These are phyloP conservation scores for Teratosphaeria epicoccoides DNA, from an alignment of 2,329 filamentous ascomycete species.

Conservation along the genomic window DNA sequence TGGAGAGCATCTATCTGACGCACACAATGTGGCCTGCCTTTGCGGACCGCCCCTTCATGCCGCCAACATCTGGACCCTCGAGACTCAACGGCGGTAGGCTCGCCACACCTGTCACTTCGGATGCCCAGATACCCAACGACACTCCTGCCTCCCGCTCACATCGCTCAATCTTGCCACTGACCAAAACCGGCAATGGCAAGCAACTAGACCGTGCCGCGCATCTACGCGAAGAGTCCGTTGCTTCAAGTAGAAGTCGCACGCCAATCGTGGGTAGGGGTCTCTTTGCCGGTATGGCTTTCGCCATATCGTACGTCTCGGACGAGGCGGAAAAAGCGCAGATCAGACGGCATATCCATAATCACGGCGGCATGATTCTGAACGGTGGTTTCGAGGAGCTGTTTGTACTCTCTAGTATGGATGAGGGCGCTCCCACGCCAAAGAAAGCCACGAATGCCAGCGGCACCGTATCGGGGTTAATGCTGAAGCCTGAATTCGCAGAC, in stretches of 20 bases:
- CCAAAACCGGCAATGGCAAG: slow-evolving; percentile 2
- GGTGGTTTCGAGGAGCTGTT: slow-evolving; percentile 78
- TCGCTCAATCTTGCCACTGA: slow-evolving; percentile 21
- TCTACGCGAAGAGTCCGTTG: slow-evolving; percentile 18
- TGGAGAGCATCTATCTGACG: slow-evolving; percentile 35
- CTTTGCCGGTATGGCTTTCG: slow-evolving; percentile 79
- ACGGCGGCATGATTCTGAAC: slow-evolving; percentile 62
- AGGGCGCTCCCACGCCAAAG: slow-evolving; percentile 8
- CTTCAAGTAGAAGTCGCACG: slow-evolving; percentile 6
- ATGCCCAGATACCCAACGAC: slow-evolving; percentile 25
- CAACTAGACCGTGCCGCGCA: slow-evolving; percentile 8
- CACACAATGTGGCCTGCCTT: slow-evolving; percentile 33
- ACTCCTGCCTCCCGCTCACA: slow-evolving; percentile 42
- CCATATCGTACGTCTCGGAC: slow-evolving; percentile 60
- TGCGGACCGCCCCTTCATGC: slow-evolving; percentile 28
- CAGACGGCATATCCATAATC: slow-evolving; percentile 52
- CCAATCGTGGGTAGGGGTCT: slow-evolving; percentile 30
- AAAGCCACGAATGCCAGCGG: slow-evolving; percentile 7
- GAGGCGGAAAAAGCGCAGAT: slow-evolving; percentile 47
- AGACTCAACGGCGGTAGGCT: slow-evolving; percentile 8
- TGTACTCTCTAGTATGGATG: slow-evolving; percentile 33
- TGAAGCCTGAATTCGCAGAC: slow-evolving; percentile 42
- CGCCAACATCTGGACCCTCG: slow-evolving; percentile 5
- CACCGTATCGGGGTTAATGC: slow-evolving; percentile 17
- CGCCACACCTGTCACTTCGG: slow-evolving; percentile 14